Conservation (phyloP, 2,329 filamentous ascomycete genomes). For the Diplodia corticola region DNA sequence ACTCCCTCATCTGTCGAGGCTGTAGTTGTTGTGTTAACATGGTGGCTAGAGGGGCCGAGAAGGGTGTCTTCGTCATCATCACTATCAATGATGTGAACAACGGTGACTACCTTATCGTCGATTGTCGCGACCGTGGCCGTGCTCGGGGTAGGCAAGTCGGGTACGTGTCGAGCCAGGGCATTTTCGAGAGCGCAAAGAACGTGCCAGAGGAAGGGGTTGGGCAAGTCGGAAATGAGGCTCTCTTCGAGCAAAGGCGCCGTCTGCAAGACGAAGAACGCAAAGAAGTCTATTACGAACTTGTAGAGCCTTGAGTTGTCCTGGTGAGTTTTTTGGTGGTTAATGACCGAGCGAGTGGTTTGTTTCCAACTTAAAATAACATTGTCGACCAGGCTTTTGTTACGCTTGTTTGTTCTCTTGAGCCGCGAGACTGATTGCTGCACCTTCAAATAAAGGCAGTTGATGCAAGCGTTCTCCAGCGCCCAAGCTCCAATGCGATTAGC, state of each 20-base stretch:
- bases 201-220: background rate
- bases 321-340: background rate
- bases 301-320: background rate
- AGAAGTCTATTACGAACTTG: background rate
- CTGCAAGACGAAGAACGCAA: conserved; percentile 1
- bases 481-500: background rate
- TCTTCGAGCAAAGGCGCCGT: background rate
- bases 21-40: too few species aligned
- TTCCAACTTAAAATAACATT: background rate
- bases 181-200: background rate
- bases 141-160: background rate
- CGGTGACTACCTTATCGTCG: background rate
- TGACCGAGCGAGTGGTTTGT: background rate
- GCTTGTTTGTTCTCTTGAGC: background rate
- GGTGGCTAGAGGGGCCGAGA: too few species aligned
- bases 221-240: background rate
- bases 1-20: background rate
- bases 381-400: background rate
- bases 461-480: background rate
- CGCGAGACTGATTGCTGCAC: too few species aligned
- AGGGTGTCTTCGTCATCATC: background rate
- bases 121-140: too few species aligned
- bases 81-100: background rate
- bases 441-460: background rate
- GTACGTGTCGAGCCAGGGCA: background rate